Conservation (phyloP, 495 filamentous ascomycete species). For the Astrothelium macrocarpum region DNA sequence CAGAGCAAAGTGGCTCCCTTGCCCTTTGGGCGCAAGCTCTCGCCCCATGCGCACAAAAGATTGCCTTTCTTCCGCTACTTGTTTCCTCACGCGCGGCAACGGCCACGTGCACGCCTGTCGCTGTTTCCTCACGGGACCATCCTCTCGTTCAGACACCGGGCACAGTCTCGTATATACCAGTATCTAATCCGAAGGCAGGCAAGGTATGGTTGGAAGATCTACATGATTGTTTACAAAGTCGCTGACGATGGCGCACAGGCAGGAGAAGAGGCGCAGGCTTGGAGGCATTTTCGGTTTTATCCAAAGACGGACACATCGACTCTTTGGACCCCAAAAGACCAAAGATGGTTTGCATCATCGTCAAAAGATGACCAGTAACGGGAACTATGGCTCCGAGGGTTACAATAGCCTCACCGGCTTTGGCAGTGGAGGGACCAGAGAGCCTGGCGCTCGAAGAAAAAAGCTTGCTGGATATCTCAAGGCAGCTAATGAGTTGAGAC, state of each 20-base stretch:
- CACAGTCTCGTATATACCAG: constrained; percentile 65
- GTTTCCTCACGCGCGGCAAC: constrained; percentile 48
- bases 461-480: constrained; percentile 79
- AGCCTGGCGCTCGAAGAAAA: constrained; percentile 60
- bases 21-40: not conserved
- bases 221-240: not conserved
- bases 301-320: constrained; percentile 17
- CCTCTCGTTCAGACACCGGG: constrained; percentile 53
- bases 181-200: constrained; percentile 58
- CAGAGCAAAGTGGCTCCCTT: constrained; percentile 1
- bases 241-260: not conserved
- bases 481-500: constrained; percentile 82
- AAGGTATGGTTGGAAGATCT: not conserved
- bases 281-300: constrained; percentile 22
- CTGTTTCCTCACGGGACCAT: constrained; percentile 64
- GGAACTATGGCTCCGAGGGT: constrained; percentile 3
- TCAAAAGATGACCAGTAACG: constrained; percentile 32
- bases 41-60: not conserved
- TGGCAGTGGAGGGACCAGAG: constrained; percentile 27
- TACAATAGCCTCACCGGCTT: constrained; percentile 13
- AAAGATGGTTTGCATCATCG: constrained; percentile 31
- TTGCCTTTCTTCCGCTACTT: constrained; percentile 46
- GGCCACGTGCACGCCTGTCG: constrained; percentile 52
- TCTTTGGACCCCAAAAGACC: constrained; percentile 11
- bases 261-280: constrained; percentile 8